A percentile compares a stretch with the other conserved stretches of the same genome.
phyloP scores from a whole-genome alignment of 495 filamentous ascomycete genomes.

The Lepidopterella palustris region DNA sequence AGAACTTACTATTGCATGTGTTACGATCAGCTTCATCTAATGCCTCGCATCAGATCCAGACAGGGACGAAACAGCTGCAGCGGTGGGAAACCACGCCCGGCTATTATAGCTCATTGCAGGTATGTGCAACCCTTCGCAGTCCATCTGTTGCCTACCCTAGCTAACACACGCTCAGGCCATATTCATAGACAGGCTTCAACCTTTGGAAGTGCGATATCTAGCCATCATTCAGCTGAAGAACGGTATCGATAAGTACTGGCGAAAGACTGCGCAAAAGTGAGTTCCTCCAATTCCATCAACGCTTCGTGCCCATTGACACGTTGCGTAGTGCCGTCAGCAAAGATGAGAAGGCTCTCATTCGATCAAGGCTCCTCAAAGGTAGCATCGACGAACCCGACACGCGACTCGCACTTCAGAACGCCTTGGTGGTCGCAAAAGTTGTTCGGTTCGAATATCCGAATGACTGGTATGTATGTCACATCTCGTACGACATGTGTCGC shows the following conservation, averaged over 20 bases:
- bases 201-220: constrained; percentile 72
- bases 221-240: constrained; percentile 92
- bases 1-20: constrained; percentile 63
- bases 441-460: constrained; percentile 79
- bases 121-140: constrained; percentile 27
- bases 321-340: constrained; percentile 58
- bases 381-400: constrained; percentile 66
- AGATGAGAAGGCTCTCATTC: constrained; percentile 67
- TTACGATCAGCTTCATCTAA: constrained; percentile 67
- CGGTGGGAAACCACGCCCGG: constrained; percentile 72
- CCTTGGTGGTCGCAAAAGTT: constrained; percentile 80
- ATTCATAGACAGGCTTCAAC: constrained; percentile 70
- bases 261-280: constrained; percentile 61
- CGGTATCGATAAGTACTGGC: constrained; percentile 91
- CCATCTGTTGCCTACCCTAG: background rate
- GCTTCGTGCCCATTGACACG: constrained; percentile 1
- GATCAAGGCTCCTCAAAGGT: constrained; percentile 62
- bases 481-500: background rate
- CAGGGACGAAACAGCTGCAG: constrained; percentile 74
- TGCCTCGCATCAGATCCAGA: constrained; percentile 66
- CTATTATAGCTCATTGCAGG: constrained; percentile 78
- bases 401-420: constrained; percentile 75
- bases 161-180: constrained; percentile 36
- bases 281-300: constrained; percentile 1
- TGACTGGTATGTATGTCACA: constrained; percentile 51